These are phyloP conservation scores for Glomus cerebriforme DNA, from an alignment of 192 early-diverging fungal species.

Conservation along the genomic window DNA sequence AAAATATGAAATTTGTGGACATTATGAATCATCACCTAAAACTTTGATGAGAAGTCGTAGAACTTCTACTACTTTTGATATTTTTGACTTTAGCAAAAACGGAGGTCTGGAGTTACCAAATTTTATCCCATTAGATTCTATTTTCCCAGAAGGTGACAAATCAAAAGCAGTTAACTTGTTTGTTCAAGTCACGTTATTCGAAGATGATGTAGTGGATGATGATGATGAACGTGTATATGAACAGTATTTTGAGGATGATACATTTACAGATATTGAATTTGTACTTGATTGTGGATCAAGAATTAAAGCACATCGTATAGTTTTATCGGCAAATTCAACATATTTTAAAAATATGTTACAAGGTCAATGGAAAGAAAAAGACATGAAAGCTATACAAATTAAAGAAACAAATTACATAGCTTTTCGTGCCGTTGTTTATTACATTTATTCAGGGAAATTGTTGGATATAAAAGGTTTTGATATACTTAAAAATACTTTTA, in stretches of 20 bases:
- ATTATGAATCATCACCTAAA: background rate
- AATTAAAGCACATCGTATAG: constrained; percentile 18
- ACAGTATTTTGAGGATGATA: constrained; percentile 12
- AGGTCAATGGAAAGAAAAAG: constrained; percentile 3
- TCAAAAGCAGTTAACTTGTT: background rate
- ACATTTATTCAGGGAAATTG: constrained; percentile 3
- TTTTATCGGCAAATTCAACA: background rate
- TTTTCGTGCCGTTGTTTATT: constrained; percentile 13
- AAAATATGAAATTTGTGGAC: background rate
- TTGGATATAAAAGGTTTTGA: background rate
- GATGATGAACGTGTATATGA: background rate
- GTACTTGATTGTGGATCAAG: constrained; percentile 24
- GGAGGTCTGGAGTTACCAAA: background rate
- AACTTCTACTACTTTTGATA: background rate
- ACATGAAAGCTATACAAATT: background rate
- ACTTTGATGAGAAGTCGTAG: background rate
- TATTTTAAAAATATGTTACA: constrained; percentile 25
- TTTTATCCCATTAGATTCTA: background rate
- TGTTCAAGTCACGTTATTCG: background rate
- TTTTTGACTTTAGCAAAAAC: background rate
- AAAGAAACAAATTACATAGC: constrained; percentile 2
- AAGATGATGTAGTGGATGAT: background rate
- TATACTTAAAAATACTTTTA: background rate
- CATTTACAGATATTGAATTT: constrained; percentile 21
- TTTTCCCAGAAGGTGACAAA: background rate